A percentile compares a stretch with the other conserved stretches of the same genome.
Conservation (phyloP, 1,284 basidiomycete genomes). For the Pulchroboletus neoregius region DNA sequence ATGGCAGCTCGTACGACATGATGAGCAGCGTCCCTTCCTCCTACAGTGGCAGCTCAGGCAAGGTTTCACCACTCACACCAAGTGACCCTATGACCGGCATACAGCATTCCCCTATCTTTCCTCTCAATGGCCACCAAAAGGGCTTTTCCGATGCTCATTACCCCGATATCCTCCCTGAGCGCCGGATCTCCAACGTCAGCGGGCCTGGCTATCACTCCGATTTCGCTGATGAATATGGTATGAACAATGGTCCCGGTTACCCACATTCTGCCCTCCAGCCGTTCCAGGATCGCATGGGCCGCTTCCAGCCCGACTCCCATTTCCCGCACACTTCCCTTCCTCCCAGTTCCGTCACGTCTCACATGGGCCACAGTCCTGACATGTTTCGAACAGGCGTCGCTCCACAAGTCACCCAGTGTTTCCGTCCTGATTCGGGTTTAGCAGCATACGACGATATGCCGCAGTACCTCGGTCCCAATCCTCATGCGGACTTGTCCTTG, state of each 20-base stretch:
- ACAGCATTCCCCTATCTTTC: constrained; percentile 51
- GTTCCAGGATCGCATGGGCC: constrained; percentile 54
- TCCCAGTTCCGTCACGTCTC: constrained; percentile 39
- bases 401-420: constrained; percentile 61
- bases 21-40: constrained; percentile 58
- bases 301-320: constrained; percentile 48
- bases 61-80: constrained; percentile 70
- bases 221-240: constrained; percentile 58
- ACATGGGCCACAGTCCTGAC: constrained; percentile 47
- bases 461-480: constrained; percentile 49
- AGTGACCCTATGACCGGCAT: constrained; percentile 56
- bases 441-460: constrained; percentile 54
- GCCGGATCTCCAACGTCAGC: constrained; percentile 49
- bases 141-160: constrained; percentile 51
- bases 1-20: constrained; percentile 57
- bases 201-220: constrained; percentile 49
- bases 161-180: constrained; percentile 52
- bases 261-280: constrained; percentile 46
- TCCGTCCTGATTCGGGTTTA: constrained; percentile 45
- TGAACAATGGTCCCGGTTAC: constrained; percentile 47
- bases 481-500: constrained; percentile 51
- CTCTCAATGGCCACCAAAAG: constrained; percentile 43
- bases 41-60: constrained; percentile 56
- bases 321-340: constrained; percentile 42
- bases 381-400: constrained; percentile 57